These are phyloP conservation scores for Lactarius hatsudake DNA, from an alignment of 768 basidiomycete genomes.

Conservation along the genomic window DNA sequence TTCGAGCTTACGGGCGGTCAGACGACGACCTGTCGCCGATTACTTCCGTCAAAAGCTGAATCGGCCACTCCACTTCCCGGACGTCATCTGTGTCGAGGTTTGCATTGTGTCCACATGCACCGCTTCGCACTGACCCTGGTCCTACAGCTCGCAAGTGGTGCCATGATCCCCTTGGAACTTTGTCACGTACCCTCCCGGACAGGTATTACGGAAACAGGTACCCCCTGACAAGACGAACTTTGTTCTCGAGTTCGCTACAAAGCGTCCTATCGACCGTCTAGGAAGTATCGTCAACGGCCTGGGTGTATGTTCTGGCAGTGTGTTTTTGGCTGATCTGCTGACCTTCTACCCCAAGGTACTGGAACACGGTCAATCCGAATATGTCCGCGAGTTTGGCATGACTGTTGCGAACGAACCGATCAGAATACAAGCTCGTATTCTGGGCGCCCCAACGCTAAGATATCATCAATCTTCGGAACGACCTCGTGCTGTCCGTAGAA, in stretches of 20 bases:
- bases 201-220: constrained; percentile 70
- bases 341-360: constrained; percentile 43
- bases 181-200: constrained; percentile 61
- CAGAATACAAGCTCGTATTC: constrained; percentile 56
- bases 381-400: constrained; percentile 68
- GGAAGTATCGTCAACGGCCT: constrained; percentile 53
- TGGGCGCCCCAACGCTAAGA: constrained; percentile 60
- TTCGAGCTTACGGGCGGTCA: constrained; percentile 61
- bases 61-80: constrained; percentile 54
- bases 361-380: constrained; percentile 46
- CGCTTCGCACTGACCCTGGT: background rate
- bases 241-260: constrained; percentile 66
- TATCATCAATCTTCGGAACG: constrained; percentile 61
- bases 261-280: constrained; percentile 57
- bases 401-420: constrained; percentile 54
- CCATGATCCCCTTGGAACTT: constrained; percentile 64
- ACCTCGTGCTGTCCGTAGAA: constrained; percentile 51
- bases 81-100: constrained; percentile 69
- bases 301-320: constrained; percentile 36
- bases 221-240: constrained; percentile 62
- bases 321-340: background rate
- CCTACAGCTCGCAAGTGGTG: constrained; percentile 55
- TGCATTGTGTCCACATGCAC: background rate
- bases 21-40: constrained; percentile 52
- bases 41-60: constrained; percentile 59